A percentile compares a stretch with the other conserved stretches of the same genome.
These are phyloP conservation scores for Aspergillus leporis DNA, from an alignment of 495 filamentous ascomycete genomes.

Conservation along the genomic window DNA sequence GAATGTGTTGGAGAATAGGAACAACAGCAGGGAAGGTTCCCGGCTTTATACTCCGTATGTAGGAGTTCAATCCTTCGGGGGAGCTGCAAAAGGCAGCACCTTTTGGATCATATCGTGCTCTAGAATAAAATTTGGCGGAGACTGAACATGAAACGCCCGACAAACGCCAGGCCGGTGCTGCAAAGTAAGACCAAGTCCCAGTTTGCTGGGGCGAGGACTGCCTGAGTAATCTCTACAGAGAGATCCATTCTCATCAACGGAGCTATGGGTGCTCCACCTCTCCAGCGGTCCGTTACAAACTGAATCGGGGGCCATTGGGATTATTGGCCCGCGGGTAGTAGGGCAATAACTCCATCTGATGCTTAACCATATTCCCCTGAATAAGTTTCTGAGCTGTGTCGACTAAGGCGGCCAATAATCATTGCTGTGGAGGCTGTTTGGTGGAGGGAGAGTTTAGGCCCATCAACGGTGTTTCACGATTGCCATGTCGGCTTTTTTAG, in stretches of 20 bases:
- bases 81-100: neutral
- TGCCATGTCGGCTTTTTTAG: neutral
- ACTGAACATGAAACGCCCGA: neutral
- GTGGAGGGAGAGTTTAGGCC: neutral
- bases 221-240: neutral
- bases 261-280: neutral
- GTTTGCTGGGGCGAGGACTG: neutral
- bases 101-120: neutral
- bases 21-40: neutral
- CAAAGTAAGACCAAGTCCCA: neutral
- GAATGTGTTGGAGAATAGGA: neutral
- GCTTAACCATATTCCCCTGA: conserved; percentile 1
- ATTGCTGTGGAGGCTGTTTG: neutral
- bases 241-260: neutral
- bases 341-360: neutral
- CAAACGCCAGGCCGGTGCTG: conserved; percentile 3
- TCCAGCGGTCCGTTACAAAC: neutral
- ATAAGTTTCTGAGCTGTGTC: neutral
- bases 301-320: neutral
- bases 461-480: neutral
- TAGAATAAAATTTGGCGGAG: neutral
- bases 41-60: neutral
- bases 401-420: neutral
- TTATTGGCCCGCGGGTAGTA: neutral
- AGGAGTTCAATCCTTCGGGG: neutral